These are phyloP conservation scores for Selaginella moellendorffii DNA, from an alignment of 75 land plant species.

Conservation along the genomic window DNA sequence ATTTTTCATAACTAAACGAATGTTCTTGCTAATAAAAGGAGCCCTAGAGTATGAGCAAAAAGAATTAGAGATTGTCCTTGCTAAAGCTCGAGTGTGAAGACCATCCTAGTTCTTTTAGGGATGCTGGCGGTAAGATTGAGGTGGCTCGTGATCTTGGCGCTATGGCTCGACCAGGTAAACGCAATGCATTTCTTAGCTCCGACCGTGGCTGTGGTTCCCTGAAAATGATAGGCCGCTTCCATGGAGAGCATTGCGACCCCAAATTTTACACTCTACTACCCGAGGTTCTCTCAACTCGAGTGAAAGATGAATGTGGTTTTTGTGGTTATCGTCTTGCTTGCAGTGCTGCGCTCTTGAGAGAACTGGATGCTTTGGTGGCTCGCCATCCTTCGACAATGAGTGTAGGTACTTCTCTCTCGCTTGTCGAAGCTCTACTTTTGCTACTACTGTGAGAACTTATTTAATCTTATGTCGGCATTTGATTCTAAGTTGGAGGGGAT, in stretches of 20 bases:
- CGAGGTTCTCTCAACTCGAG: not conserved
- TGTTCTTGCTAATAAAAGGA: too few species aligned
- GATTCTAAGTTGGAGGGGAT: slow-evolving; percentile 32
- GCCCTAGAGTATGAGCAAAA: too few species aligned
- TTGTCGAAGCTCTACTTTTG: not conserved
- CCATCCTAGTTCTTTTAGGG: too few species aligned
- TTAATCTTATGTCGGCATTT: not conserved
- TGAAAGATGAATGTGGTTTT: not conserved
- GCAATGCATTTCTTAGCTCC: too few species aligned
- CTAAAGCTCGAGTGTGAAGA: too few species aligned
- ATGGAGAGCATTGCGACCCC: not conserved
- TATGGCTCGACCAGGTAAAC: too few species aligned
- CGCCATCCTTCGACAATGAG: slow-evolving; percentile 53
- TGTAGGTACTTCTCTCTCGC: slow-evolving; percentile 25
- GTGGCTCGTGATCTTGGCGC: too few species aligned
- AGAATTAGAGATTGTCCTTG: too few species aligned
- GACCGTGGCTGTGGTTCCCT: too few species aligned
- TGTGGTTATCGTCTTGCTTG: not conserved
- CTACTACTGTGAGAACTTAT: not conserved
- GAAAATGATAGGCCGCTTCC: too few species aligned
- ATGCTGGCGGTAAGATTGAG: too few species aligned
- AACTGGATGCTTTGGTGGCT: slow-evolving; percentile 43
- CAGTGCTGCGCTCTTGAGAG: slow-evolving; percentile 48
- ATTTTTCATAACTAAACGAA: too few species aligned
- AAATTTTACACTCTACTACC: not conserved